A percentile compares a stretch with the other conserved stretches of the same genome.
Conservation (phyloP, 805 yeast species). For the Lachancea kluyveri region DNA sequence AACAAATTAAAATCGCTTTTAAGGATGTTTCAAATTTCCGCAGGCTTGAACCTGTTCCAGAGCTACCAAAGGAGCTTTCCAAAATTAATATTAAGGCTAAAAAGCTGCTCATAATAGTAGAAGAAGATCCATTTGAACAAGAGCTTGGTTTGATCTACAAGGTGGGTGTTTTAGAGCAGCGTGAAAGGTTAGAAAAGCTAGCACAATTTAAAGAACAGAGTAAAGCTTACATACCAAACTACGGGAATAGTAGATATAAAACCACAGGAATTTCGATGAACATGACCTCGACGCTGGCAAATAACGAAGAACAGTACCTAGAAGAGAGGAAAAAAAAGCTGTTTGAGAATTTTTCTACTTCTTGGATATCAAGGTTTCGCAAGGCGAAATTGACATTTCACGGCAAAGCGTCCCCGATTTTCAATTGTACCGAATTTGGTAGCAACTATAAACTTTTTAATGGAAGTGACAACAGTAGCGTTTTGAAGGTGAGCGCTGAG, state of each 20-base stretch:
- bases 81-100: conserved; percentile 36
- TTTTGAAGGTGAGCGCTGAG: conserved; percentile 21
- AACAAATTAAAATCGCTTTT: conserved; percentile 41
- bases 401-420: conserved; percentile 23
- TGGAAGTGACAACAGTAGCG: conserved; percentile 22
- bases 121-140: conserved; percentile 61
- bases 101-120: conserved; percentile 42
- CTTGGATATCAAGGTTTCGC: conserved; percentile 34
- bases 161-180: conserved; percentile 53
- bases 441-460: conserved; percentile 16
- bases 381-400: conserved; percentile 26
- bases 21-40: conserved; percentile 26
- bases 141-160: conserved; percentile 53
- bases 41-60: conserved; percentile 21
- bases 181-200: conserved; percentile 39
- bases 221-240: conserved; percentile 3
- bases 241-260: no score
- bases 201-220: conserved; percentile 22
- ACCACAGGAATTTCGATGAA: no score
- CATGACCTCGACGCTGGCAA: no score
- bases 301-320: no score
- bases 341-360: conserved; percentile 34
- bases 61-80: conserved; percentile 34
- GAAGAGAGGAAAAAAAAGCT: conserved; percentile 15
- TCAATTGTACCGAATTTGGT: conserved; percentile 15